Evolutionary conservation across 2,329 filamentous ascomycete genomes (phyloP), one percentile per base, ranked within the genome.

Genomic region (Fusarium sp.): DNA sequence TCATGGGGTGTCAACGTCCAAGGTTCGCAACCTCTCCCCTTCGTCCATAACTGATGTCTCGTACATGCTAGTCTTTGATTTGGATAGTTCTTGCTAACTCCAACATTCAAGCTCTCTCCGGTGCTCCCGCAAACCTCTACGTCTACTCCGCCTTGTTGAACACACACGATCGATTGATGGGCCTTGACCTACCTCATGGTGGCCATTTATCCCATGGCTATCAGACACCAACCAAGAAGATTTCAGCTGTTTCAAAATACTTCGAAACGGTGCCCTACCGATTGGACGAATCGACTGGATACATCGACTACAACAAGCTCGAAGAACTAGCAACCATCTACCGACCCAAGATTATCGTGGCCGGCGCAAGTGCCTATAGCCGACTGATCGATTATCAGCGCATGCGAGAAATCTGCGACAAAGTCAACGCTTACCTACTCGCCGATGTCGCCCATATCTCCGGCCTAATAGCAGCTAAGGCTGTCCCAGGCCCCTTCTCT

Each of bases 1-100:
- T 92, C 97, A 85, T 98, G 96, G 96, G 96, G 97, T 71, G 96
- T 98, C 81, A 98, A 98, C 80, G 96, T 98, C 27, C 96, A 98
- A 83, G 89, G 93, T 94, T 83, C 79, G 91, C 82, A n/a, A 32
- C 39, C 23, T 57, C 11, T 32, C 18, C 32, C 45, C 34, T 23
- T 6, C 32, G 35, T 13, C 20, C 37, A 27, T 56, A 16, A n/a
- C 14, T 30, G 13, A n/a, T 45, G 20, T 10, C 50, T 34, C n/a
- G 23, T 23, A 39, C 18, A 32, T 27, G 3, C 23, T 25, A 35
- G 45, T 30, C 41, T 6, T 52, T 25, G 20, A 58, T 25, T n/a
- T 16, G 18, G 10, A 8, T 54, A 23, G 41, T 30, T 20, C 70
- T 75, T 60, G 20, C 71, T 78, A 45, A 77, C 56, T 56, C 1